phyloP scores from a whole-genome alignment of 2,329 filamentous ascomycete species.

The Aspergillus uvarum region DNA sequence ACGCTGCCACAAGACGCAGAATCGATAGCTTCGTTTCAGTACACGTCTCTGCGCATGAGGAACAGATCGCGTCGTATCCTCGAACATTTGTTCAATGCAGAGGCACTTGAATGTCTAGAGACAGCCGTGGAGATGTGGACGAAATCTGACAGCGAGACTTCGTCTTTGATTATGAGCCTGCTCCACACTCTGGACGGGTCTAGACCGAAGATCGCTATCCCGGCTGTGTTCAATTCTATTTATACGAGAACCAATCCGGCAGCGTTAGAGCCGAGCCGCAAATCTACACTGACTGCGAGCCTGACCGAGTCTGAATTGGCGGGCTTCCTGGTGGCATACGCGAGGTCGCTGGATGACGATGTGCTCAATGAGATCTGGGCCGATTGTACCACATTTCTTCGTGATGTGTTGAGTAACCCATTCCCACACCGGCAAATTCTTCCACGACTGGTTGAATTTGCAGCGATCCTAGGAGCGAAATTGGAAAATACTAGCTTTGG shows the following conservation, averaged over 20 bases:
- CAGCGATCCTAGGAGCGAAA: slow-evolving; percentile 86
- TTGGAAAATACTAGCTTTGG: slow-evolving; percentile 98
- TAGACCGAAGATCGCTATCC: slow-evolving; percentile 85
- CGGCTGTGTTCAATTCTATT: slow-evolving; percentile 91
- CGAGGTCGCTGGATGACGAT: slow-evolving; percentile 87
- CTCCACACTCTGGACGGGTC: slow-evolving; percentile 90
- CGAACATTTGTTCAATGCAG: slow-evolving; percentile 88
- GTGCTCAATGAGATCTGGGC: slow-evolving; percentile 98
- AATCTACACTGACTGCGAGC: slow-evolving; percentile 84
- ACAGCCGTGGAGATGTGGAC: slow-evolving; percentile 85
- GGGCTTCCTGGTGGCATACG: slow-evolving; percentile 86
- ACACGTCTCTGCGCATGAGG: slow-evolving; percentile 86
- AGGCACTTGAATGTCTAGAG: slow-evolving; percentile 90
- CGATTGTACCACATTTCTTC: slow-evolving; percentile 87
- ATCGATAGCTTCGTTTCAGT: slow-evolving; percentile 79
- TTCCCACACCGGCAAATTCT: slow-evolving; percentile 92
- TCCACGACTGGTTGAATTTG: slow-evolving; percentile 82
- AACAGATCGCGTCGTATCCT: slow-evolving; percentile 84
- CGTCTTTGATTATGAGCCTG: slow-evolving; percentile 73
- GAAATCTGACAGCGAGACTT: slow-evolving; percentile 52
- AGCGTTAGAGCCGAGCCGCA: slow-evolving; percentile 73
- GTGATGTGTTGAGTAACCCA: slow-evolving; percentile 86
- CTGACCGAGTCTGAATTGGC: slow-evolving; percentile 81
- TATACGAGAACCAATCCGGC: slow-evolving; percentile 88
- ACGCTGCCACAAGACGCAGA: slow-evolving; percentile 58